A percentile compares a stretch with the other conserved stretches of the same genome.
Conservation (phyloP, 1,139 yeast species). For the Taphrina populina region DNA sequence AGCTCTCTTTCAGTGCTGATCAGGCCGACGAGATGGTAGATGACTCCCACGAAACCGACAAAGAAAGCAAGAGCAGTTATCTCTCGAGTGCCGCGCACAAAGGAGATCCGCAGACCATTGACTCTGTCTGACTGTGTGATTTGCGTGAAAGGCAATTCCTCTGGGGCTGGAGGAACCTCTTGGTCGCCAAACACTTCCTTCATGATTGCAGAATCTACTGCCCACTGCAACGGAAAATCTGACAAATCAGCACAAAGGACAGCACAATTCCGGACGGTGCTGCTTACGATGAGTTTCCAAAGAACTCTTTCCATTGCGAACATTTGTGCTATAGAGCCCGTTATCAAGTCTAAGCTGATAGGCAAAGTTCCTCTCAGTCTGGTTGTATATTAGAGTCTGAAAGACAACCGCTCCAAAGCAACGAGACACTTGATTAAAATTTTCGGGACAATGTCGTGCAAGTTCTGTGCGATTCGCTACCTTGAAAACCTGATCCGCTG, state of each 20-base stretch:
- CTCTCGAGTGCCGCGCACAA: conserved; percentile 42
- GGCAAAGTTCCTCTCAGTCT: conserved; percentile 41
- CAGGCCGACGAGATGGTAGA: conserved; percentile 46
- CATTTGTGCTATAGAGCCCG: conserved; percentile 42
- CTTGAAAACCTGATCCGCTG: conserved; percentile 41
- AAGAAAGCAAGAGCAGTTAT: conserved; percentile 47
- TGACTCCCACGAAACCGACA: conserved; percentile 45
- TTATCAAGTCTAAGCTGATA: conserved; percentile 46
- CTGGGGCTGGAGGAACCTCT: conserved; percentile 42
- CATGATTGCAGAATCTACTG: conserved; percentile 45
- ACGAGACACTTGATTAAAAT: conserved; percentile 43
- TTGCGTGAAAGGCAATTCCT: conserved; percentile 44
- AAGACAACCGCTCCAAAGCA: conserved; percentile 47
- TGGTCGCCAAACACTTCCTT: conserved; percentile 36
- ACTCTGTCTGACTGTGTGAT: conserved; percentile 41
- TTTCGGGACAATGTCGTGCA: conserved; percentile 43
- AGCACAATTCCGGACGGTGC: neutral
- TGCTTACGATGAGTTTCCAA: conserved; percentile 40
- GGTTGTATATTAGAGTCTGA: conserved; percentile 42
- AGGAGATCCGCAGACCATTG: conserved; percentile 41
- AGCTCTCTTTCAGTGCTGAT: conserved; percentile 45
- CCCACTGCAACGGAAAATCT: conserved; percentile 47
- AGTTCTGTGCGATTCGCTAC: conserved; percentile 42
- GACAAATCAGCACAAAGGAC: conserved; percentile 10
- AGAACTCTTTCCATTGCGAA: conserved; percentile 41